Evolutionary conservation across 2,329 filamentous ascomycete genomes (phyloP).

Genomic region (Ophiostoma sp.): DNA sequence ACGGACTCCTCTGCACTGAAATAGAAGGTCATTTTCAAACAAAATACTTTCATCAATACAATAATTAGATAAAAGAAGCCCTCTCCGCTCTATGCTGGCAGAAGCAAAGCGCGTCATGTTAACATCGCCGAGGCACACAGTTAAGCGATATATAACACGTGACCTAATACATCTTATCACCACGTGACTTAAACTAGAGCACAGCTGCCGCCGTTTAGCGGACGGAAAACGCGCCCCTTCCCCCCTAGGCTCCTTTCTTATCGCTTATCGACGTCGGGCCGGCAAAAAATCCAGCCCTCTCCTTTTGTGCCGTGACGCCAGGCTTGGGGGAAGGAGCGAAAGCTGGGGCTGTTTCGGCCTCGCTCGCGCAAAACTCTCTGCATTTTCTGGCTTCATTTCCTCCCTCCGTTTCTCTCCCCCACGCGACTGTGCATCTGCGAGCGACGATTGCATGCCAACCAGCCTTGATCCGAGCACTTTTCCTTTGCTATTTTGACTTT

Average conservation of each 20-base stretch:
- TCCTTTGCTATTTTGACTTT: not conserved
- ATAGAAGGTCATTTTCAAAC: not conserved
- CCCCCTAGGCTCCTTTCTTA: constrained; percentile 22
- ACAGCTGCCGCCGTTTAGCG: not conserved
- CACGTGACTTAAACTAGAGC: constrained; percentile 8
- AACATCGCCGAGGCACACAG: too few species aligned
- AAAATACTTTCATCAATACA: not conserved
- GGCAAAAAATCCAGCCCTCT: constrained; percentile 32
- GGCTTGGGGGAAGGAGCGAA: constrained; percentile 16
- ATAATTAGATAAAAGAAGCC: too few species aligned
- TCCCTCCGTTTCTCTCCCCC: constrained; percentile 1
- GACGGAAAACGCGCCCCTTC: not conserved
- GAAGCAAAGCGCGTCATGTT: too few species aligned
- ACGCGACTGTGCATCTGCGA: constrained; percentile 9
- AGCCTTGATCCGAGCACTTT: too few species aligned
- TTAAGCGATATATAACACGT: too few species aligned
- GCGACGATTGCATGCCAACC: constrained; percentile 8
- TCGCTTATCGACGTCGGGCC: constrained; percentile 31
- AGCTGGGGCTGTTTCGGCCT: constrained; percentile 23
- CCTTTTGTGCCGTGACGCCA: constrained; percentile 31
- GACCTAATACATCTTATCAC: not conserved
- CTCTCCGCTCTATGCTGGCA: too few species aligned
- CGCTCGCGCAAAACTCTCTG: constrained; percentile 28
- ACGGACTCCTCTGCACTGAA: not conserved
- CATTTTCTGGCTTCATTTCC: constrained; percentile 17